phyloP scores from a whole-genome alignment of 352 stramenopile species.

The Phytopythium litorale region DNA sequence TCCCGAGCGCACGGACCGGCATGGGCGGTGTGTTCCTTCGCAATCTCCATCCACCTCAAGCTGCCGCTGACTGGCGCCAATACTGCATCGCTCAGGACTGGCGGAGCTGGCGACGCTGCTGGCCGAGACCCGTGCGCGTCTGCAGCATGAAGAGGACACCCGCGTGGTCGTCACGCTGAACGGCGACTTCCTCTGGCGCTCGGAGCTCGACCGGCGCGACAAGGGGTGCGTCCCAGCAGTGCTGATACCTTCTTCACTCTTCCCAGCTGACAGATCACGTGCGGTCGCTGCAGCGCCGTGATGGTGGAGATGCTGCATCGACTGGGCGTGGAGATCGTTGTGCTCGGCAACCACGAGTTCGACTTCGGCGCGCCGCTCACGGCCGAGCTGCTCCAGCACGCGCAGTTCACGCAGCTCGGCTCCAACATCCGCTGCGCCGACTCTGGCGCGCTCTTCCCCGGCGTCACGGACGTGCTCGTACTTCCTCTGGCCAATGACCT shows the following conservation, averaged over 20 bases:
- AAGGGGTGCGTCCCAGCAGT: slow-evolving; percentile 52
- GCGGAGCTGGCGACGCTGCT: slow-evolving; percentile 59
- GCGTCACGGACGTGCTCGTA: slow-evolving; percentile 28
- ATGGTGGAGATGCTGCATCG: slow-evolving; percentile 65
- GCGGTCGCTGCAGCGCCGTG: slow-evolving; percentile 23
- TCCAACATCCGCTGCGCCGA: slow-evolving; percentile 45
- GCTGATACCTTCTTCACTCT: too few species aligned
- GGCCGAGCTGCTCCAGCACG: slow-evolving; percentile 25
- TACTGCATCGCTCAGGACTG: slow-evolving; percentile 28
- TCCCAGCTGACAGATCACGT: not conserved
- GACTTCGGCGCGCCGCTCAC: slow-evolving; percentile 52
- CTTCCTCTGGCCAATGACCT: slow-evolving; percentile 34
- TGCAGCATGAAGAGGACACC: slow-evolving; percentile 15
- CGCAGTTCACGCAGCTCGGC: slow-evolving; percentile 52
- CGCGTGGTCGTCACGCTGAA: slow-evolving; percentile 62
- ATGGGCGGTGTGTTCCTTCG: slow-evolving; percentile 13
- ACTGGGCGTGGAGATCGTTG: slow-evolving; percentile 54
- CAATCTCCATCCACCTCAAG: too few species aligned
- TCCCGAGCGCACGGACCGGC: slow-evolving; percentile 27
- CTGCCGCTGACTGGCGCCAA: too few species aligned
- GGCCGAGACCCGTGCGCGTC: slow-evolving; percentile 11
- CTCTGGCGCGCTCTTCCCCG: slow-evolving; percentile 26
- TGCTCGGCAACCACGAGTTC: slow-evolving; percentile 81
- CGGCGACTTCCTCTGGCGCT: slow-evolving; percentile 69
- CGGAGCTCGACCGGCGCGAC: slow-evolving; percentile 53